Evolutionary conservation across 495 filamentous ascomycete genomes (phyloP).

Genomic region (Delitschia confertaspora): DNA sequence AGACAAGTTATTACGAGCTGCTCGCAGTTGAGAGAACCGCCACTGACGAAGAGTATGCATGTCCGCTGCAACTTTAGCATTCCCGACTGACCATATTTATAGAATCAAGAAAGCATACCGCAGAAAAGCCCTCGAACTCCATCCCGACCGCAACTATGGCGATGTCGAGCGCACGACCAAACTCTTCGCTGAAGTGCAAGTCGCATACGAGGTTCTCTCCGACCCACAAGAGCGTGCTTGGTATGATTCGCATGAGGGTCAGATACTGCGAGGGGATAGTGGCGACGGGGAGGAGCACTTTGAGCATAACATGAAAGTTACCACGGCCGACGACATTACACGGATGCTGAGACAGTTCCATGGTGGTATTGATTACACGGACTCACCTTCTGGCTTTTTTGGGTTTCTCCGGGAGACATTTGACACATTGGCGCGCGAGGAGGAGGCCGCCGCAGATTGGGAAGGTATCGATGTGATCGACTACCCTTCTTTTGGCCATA

Average conservation of each 20-base stretch:
- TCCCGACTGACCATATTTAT: slow-evolving; percentile 7
- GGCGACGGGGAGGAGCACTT: slow-evolving; percentile 42
- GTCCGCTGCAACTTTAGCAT: slow-evolving; percentile 1
- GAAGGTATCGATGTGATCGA: slow-evolving; percentile 48
- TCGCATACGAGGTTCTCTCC: slow-evolving; percentile 89
- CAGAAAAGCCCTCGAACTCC: slow-evolving; percentile 80
- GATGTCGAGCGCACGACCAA: slow-evolving; percentile 73
- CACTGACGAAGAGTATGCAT: slow-evolving; percentile 70
- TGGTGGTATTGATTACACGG: slow-evolving; percentile 64
- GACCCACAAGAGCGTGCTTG: slow-evolving; percentile 93
- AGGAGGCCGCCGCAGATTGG: slow-evolving; percentile 62
- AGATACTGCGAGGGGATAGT: slow-evolving; percentile 60
- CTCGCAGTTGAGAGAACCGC: slow-evolving; percentile 63
- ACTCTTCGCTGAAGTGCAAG: slow-evolving; percentile 82
- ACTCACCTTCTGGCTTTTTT: slow-evolving; percentile 74
- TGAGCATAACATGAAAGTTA: slow-evolving; percentile 57
- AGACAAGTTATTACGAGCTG: slow-evolving; percentile 88
- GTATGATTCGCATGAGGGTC: slow-evolving; percentile 92
- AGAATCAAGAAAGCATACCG: slow-evolving; percentile 94
- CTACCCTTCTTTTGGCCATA: slow-evolving; percentile 74
- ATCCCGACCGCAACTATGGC: slow-evolving; percentile 90
- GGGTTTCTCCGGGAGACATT: slow-evolving; percentile 66
- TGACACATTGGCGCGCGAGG: slow-evolving; percentile 69
- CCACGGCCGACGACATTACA: slow-evolving; percentile 67
- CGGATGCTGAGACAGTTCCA: slow-evolving; percentile 66